phyloP scores from a whole-genome alignment of 2,329 filamentous ascomycete species.

The Nannizziopsis barbatae region DNA sequence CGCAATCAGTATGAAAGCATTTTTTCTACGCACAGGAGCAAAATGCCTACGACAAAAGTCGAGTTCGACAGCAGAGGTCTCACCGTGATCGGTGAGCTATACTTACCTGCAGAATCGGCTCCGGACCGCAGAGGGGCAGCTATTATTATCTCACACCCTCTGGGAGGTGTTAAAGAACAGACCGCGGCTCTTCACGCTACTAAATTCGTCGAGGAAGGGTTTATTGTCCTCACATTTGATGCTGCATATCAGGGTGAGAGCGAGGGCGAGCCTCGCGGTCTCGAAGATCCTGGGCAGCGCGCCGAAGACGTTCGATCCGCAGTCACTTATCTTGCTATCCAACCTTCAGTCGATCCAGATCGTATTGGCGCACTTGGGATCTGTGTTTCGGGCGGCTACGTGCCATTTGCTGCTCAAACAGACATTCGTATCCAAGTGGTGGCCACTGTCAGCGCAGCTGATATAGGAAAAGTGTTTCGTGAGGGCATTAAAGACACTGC shows the following conservation, averaged over 20 bases:
- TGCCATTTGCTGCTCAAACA: constrained; percentile 26
- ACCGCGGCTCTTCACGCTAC: constrained; percentile 26
- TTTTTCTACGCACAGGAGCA: too few relatives aligned
- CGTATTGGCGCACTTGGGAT: constrained; percentile 34
- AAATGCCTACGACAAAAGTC: too few relatives aligned
- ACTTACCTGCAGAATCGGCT: not conserved
- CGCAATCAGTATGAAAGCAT: too few relatives aligned
- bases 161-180: constrained; percentile 31
- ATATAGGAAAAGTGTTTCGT: constrained; percentile 20
- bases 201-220: constrained; percentile 24
- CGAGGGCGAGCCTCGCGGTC: constrained; percentile 26
- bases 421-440: constrained; percentile 33
- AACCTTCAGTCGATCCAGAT: constrained; percentile 22
- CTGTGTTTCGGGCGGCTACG: constrained; percentile 31
- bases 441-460: constrained; percentile 25
- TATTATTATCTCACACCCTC: constrained; percentile 13
- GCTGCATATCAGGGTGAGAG: constrained; percentile 32
- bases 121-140: not conserved
- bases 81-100: too few relatives aligned
- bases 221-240: constrained; percentile 29
- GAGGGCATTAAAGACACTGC: not conserved
- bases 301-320: constrained; percentile 29
- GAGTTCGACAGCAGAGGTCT: too few relatives aligned
- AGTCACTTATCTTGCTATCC: constrained; percentile 24
- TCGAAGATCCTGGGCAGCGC: constrained; percentile 31